Evolutionary conservation across 768 basidiomycete genomes (phyloP).

Genomic region (Naganishia onofrii): DNA sequence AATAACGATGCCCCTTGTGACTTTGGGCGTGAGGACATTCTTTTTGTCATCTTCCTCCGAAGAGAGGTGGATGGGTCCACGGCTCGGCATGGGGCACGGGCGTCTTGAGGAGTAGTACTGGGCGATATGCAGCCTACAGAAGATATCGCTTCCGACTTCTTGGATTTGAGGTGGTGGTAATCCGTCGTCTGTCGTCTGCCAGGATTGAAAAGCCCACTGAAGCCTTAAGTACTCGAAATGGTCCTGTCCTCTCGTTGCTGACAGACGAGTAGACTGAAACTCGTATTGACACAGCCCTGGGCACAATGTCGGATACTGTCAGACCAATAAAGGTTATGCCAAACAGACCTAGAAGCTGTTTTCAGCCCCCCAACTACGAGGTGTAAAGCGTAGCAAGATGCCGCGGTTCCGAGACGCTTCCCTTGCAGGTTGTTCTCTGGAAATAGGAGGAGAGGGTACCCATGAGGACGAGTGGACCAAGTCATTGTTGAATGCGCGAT

Average conservation of each 20-base stretch:
- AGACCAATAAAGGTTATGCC: not conserved
- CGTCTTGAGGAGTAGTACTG: not conserved
- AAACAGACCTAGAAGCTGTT: not conserved
- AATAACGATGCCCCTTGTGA: not conserved
- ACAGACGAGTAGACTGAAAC: no score
- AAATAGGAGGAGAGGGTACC: not conserved
- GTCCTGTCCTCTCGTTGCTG: not conserved
- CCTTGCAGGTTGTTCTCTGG: not conserved
- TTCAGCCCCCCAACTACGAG: not conserved
- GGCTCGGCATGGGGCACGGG: not conserved
- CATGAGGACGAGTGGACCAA: not conserved
- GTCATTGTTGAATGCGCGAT: not conserved
- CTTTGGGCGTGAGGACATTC: not conserved
- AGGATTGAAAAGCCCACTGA: no score
- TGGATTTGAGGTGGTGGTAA: not conserved
- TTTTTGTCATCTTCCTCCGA: conserved; percentile 6
- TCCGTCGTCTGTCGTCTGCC: no score
- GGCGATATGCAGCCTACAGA: not conserved
- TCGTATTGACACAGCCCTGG: no score
- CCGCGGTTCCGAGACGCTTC: not conserved
- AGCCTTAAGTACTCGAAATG: not conserved
- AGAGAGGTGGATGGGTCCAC: conserved; percentile 8
- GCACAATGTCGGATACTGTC: not conserved
- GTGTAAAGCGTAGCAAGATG: not conserved
- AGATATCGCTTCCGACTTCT: not conserved